Evolutionary conservation across 163 green algal genomes (phyloP), one percentile per base, ranked within the genome.

Genomic region (Coccomyxa subellipsoidea): DNA sequence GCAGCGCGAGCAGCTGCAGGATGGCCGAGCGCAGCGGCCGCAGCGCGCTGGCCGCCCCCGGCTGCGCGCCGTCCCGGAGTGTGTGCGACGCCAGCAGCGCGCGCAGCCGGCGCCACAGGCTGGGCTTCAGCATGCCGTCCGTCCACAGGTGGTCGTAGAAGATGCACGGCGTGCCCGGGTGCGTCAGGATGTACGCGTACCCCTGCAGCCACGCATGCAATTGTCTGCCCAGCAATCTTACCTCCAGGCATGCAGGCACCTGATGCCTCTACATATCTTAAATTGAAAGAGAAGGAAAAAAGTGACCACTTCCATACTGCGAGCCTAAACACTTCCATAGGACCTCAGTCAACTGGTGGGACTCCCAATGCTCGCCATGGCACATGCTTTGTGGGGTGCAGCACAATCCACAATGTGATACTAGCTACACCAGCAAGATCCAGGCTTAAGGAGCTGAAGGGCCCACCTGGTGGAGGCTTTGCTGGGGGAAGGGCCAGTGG

Each of bases 151-250:
- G 92, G 88, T 96, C 92, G 54, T 90, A 96, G 87, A 98, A 98
- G 29, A 98, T 87, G 88, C 91, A 96, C 39, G 94, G 95, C 0
- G 94, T 97, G 80, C 95, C 94, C 34, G 91, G 92, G 88, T 98
- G 95, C 4, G 94, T 98, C 39, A 98, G 86, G 70, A 98, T 93
- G 90, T 98, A 98, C 70, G 91, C 91, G 80, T 98, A 98, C 21
- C 92, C 95, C 90, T 92, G 83, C 89, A 92, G 3, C 21, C 47
- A 59, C 23, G n/a, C n/a, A n/a, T n/a, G n/a, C n/a, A n/a, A n/a
- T n/a, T n/a, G n/a, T n/a, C 1, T 59, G 47, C 47, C 47, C 47
- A 59, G 3, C 47, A 59, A n/a, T n/a, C n/a, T n/a, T n/a, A n/a
- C n/a, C n/a, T n/a, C n/a, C n/a, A n/a, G n/a, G n/a, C n/a, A n/a